These are phyloP conservation scores for Bolboschoenoplectus hybrid DNA, from an alignment of 202 grass and related monocot genomes.

Conservation along the genomic window DNA sequence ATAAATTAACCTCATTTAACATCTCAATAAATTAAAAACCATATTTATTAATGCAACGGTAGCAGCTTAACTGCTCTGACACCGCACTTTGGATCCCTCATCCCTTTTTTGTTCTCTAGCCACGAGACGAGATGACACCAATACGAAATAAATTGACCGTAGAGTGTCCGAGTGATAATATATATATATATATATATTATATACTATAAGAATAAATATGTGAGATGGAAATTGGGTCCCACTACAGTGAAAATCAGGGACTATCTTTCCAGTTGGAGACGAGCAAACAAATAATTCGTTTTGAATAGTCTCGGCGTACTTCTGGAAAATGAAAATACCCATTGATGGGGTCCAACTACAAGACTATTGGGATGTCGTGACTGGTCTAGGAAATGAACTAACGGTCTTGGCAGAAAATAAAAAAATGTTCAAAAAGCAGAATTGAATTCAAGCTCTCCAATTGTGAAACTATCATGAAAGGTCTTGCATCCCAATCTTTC, in stretches of 20 bases:
- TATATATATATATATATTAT: no score
- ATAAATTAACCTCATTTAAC: conserved; percentile 39
- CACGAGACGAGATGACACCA: neutral
- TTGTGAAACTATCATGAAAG: neutral
- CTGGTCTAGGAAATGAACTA: neutral
- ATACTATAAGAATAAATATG: no score
- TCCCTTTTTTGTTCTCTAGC: neutral
- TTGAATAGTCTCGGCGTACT: neutral
- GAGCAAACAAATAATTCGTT: no score
- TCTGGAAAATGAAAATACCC: neutral
- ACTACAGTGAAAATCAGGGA: neutral
- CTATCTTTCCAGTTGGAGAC: neutral
- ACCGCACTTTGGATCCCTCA: conserved; percentile 30
- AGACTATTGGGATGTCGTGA: no score
- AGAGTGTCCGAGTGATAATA: neutral
- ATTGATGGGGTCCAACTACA: neutral
- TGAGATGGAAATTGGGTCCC: conserved; percentile 1
- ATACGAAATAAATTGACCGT: neutral
- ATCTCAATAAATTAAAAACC: neutral
- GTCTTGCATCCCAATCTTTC: neutral
- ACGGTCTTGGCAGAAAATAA: neutral
- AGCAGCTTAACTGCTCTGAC: conserved; percentile 20
- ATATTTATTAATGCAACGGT: conserved; percentile 34
- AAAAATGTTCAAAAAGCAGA: neutral
- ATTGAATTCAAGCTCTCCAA: neutral